Evolutionary conservation across 306 rosid genomes (phyloP), one percentile per base, ranked within the genome.

Genomic region (Bauhinia variegata): DNA sequence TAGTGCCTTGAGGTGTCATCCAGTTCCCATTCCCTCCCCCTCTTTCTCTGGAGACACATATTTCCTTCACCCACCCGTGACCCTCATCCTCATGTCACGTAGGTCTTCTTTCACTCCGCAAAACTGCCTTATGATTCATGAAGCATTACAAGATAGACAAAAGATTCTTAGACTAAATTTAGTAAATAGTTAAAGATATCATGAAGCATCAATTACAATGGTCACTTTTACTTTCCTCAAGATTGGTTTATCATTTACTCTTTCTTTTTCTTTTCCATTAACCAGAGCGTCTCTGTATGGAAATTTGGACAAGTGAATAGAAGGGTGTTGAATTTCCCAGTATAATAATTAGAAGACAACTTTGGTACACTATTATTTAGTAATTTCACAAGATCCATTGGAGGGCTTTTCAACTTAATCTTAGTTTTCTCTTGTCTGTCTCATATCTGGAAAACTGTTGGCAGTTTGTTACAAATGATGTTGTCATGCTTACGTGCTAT

Each of bases 391-490:
- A 46, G 23, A 78, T 65, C 41, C 55, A 53, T 8, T 4, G 33
- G 39, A 58, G 28, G 56, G 57, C 56, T 16, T 43, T 72, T 62
- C 60, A 50, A 78, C 38, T 47, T 23, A 18, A 65, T 14, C 42
- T 48, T 16, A 13, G 44, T 12, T 23, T 41, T 44, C 36, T 34
- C 15, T 10, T 63, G 75, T 67, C 72, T 61, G 74, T 78, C 70
- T 74, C 62, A 52, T 74, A 71, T 69, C 31, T 65, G 69, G 16
- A 63, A 66, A 76, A 80, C 34, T 74, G 86, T 54, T 65, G 83
- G 55, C 82, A 65, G 72, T 65, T 44, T 34, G 38, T 59, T 60
- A 67, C 30, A 61, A 70, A 60, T 65, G 47, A 67, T 60, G 79
- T 60, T 23, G 78, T 48, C 37, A 63, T 60, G 72, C 67, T 63